Conservation (phyloP, 345 rosid genomes). For the Gossypioides kirkii region DNA sequence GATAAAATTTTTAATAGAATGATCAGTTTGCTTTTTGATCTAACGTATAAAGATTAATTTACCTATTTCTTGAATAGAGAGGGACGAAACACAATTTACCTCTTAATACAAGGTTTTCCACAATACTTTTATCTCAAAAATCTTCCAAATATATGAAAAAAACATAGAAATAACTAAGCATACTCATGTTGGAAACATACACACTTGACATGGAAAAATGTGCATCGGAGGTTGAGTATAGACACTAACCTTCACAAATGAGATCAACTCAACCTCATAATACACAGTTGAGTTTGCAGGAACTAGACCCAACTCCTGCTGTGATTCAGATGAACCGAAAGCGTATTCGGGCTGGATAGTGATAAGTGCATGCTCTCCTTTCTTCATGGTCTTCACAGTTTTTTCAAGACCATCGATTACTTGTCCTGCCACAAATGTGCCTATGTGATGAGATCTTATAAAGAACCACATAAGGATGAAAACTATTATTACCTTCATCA, state of each 20-base stretch:
- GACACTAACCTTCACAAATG: slow-evolving; percentile 65
- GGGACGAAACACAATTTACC: too few relatives aligned
- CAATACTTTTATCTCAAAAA: too few relatives aligned
- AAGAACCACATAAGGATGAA: not conserved
- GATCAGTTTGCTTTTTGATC: too few relatives aligned
- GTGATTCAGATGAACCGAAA: slow-evolving; percentile 60
- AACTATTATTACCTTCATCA: slow-evolving; percentile 49
- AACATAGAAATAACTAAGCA: too few relatives aligned
- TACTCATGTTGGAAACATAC: too few relatives aligned
- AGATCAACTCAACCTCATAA: slow-evolving; percentile 70
- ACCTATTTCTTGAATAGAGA: too few relatives aligned
- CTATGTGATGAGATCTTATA: too few relatives aligned
- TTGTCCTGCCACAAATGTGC: slow-evolving; percentile 46
- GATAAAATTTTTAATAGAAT: too few relatives aligned
- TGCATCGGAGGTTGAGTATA: not conserved
- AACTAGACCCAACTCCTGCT: slow-evolving; percentile 70
- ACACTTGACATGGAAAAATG: too few relatives aligned
- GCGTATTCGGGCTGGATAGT: slow-evolving; percentile 76
- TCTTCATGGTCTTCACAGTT: slow-evolving; percentile 81
- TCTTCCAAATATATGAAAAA: too few relatives aligned
- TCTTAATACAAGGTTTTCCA: too few relatives aligned
- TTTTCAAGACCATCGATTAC: slow-evolving; percentile 87
- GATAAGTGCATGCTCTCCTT: slow-evolving; percentile 69
- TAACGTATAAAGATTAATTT: too few relatives aligned
- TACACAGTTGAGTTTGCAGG: slow-evolving; percentile 70